phyloP scores from a whole-genome alignment of 1,139 yeast genomes.

The Pichia inconspicua region DNA sequence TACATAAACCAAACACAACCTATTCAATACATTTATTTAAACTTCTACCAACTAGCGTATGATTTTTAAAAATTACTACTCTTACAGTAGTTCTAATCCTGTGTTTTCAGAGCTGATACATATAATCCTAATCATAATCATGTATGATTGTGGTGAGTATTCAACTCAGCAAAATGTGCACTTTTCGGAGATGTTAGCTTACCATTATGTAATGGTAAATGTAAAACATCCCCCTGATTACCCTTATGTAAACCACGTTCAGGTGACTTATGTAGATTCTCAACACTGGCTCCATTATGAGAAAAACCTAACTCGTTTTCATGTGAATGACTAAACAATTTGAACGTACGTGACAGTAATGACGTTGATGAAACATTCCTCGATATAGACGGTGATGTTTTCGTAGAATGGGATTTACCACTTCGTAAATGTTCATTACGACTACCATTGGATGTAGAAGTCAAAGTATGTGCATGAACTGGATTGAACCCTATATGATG shows the following conservation, averaged over 20 bases:
- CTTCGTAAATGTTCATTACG: not conserved
- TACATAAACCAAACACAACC: no score
- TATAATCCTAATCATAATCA: no score
- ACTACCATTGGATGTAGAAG: not conserved
- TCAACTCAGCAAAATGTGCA: conserved; percentile 1
- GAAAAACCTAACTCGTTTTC: not conserved
- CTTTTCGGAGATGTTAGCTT: conserved; percentile 2
- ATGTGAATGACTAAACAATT: not conserved
- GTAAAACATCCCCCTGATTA: not conserved
- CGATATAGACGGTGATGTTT: conserved; percentile 24
- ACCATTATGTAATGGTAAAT: not conserved
- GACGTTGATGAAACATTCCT: conserved; percentile 18
- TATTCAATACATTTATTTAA: no score
- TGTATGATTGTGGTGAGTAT: not conserved
- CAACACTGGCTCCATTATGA: not conserved
- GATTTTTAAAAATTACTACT: no score
- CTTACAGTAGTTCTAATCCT: no score
- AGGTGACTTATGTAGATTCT: not conserved
- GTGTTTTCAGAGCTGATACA: no score
- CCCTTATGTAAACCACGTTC: not conserved
- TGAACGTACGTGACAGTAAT: conserved; percentile 2
- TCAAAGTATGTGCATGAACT: not conserved
- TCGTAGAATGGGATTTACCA: conserved; percentile 16
- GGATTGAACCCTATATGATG: not conserved
- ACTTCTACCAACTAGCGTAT: no score